Evolutionary conservation across 495 filamentous ascomycete genomes (phyloP), one percentile per base, ranked within the genome.

Genomic region (Viridothelium virens): DNA sequence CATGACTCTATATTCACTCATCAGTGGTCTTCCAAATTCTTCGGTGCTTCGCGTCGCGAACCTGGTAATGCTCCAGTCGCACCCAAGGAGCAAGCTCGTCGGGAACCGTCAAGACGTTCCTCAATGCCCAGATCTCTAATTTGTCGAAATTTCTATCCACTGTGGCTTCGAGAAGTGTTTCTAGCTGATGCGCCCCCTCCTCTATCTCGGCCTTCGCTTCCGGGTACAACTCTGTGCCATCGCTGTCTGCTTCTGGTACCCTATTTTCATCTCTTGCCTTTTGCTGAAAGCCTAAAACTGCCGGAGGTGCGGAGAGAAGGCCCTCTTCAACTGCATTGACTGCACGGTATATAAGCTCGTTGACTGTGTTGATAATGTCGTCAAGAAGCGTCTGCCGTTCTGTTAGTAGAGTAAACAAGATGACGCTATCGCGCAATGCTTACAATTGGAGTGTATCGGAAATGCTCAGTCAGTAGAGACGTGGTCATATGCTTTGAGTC

Each of bases 281-380:
- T 31, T 48, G 46, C 11, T 56, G 56, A 79, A 96, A 97, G 11
- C 94, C 94, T 63, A 98, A 85, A 11, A 82, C 77, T 25, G 85
- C 78, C 1, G 92, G 90, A 0, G 88, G 83, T 7, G 88, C 86
- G 56, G 81, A 80, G 46, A 91, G 78, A 31, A 97, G 84, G 6
- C 89, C 90, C 62, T 83, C 81, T 75, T 98, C 94, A 68, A 97
- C 83, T 67, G 86, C 87, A 67, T 89, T 87, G 68, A 96, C 86
- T 63, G 91, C 91, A 71, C 86, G 86, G 76, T 92, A 93, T 71
- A 91, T 86, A 71, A 97, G 80, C 65, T 89, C 88, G 80, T 97
- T 97, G 71, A 96, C 85, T 67, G 87, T 87, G 80, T 98, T 97
- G 79, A 97, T 96, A 68, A 98, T 90, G 74, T 97, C 94, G 82